Evolutionary conservation across 2,329 filamentous ascomycete genomes (phyloP).

Genomic region (Onygenales sp.): DNA sequence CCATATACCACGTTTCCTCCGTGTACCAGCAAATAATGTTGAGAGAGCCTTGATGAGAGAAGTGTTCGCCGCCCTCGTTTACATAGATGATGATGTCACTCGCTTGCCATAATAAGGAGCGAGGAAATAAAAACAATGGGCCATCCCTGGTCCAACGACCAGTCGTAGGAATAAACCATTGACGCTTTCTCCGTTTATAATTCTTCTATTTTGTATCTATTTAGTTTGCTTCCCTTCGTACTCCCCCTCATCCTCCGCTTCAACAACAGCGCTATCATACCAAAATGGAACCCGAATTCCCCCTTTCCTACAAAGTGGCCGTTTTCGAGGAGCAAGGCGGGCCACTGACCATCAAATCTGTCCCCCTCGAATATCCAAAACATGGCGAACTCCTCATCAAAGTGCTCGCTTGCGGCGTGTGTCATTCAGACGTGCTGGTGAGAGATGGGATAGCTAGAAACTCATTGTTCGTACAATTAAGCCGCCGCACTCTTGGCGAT

Average conservation of each 20-base stretch:
- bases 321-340: constrained; percentile 45
- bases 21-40: too few relatives aligned
- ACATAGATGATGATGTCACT: too few relatives aligned
- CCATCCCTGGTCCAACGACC: too few relatives aligned
- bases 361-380: constrained; percentile 48
- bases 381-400: constrained; percentile 58
- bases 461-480: constrained; percentile 30
- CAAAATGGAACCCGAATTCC: constrained; percentile 28
- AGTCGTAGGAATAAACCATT: too few relatives aligned
- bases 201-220: too few relatives aligned
- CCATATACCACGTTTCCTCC: too few relatives aligned
- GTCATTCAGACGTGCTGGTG: constrained; percentile 50
- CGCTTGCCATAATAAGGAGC: too few relatives aligned
- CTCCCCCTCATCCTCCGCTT: background rate
- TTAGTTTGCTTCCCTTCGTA: constrained; percentile 9
- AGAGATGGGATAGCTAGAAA: constrained; percentile 44
- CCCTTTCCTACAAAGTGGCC: constrained; percentile 59
- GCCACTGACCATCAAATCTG: constrained; percentile 49
- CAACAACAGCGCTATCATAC: background rate
- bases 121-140: too few relatives aligned
- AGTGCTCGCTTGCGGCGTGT: constrained; percentile 62
- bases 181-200: too few relatives aligned
- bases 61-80: too few relatives aligned
- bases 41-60: too few relatives aligned
- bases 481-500: background rate